A percentile compares a stretch with the other conserved stretches of the same genome.
These are phyloP conservation scores for Verticillium isaacii DNA, from an alignment of 2,329 filamentous ascomycete genomes.

Conservation along the genomic window DNA sequence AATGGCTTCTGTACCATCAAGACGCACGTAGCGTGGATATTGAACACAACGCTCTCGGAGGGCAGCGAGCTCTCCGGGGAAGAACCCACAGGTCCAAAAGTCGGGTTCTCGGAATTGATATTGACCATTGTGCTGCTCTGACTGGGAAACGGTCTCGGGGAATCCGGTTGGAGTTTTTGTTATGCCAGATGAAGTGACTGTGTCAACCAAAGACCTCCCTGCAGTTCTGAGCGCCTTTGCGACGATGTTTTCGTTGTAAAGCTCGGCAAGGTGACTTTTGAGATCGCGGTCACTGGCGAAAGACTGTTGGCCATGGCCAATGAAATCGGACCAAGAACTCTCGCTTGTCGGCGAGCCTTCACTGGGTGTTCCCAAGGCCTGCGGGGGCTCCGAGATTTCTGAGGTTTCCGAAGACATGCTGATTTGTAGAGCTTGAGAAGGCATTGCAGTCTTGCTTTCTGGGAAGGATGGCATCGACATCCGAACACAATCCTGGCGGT, in stretches of 20 bases:
- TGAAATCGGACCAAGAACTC: background rate
- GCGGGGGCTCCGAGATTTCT: background rate
- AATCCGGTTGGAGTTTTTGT: slow-evolving; percentile 14
- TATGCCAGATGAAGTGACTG: background rate
- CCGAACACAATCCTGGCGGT: background rate
- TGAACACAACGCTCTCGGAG: slow-evolving; percentile 26
- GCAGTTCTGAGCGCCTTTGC: slow-evolving; percentile 10
- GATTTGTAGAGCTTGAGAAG: background rate
- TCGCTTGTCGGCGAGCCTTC: background rate
- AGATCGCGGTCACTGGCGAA: background rate
- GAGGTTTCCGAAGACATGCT: background rate
- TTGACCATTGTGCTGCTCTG: background rate
- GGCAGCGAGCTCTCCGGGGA: slow-evolving; percentile 28
- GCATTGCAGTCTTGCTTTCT: background rate
- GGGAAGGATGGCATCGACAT: background rate
- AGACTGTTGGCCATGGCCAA: background rate
- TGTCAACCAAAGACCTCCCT: background rate
- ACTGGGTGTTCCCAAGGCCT: background rate
- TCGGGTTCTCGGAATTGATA: slow-evolving; percentile 4
- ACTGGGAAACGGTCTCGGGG: slow-evolving; percentile 21
- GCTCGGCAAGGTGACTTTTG: background rate
- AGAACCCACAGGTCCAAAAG: slow-evolving; percentile 22
- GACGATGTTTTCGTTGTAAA: slow-evolving; percentile 6
- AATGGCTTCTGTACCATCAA: slow-evolving; percentile 25
- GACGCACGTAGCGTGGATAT: slow-evolving; percentile 25